Conservation (phyloP, 2,329 filamentous ascomycete genomes). For the Aspergillus niger region DNA sequence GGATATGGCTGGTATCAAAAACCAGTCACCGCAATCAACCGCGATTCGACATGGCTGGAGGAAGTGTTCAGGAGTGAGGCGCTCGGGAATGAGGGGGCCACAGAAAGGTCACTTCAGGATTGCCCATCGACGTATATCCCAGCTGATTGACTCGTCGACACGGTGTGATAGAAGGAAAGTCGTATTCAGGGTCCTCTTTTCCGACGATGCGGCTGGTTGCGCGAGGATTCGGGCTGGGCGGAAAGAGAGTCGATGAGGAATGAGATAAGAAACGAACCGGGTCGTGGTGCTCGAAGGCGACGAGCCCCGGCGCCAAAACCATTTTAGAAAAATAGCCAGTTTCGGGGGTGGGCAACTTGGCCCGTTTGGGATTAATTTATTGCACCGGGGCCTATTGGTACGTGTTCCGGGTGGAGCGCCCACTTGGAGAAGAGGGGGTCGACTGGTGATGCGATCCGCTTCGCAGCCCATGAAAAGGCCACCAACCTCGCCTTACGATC, state of each 20-base stretch:
- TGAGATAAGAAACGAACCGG: conserved; percentile 4
- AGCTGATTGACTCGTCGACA: not conserved
- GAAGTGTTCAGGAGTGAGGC: not conserved
- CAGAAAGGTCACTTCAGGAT: not conserved
- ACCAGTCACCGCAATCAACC: conserved; percentile 1
- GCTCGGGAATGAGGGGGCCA: not conserved
- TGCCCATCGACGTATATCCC: not conserved
- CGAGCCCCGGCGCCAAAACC: conserved; percentile 6
- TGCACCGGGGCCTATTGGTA: conserved; percentile 2
- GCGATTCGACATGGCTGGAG: conserved; percentile 1
- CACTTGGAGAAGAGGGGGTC: not conserved
- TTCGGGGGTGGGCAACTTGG: conserved; percentile 3
- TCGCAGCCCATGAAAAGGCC: not conserved
- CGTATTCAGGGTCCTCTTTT: not conserved
- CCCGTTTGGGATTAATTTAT: conserved; percentile 1
- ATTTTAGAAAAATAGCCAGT: not conserved
- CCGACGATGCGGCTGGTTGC: not conserved
- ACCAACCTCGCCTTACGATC: not conserved
- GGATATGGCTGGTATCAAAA: not conserved
- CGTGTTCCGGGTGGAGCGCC: not conserved
- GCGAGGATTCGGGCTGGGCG: conserved; percentile 1
- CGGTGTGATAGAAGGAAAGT: not conserved
- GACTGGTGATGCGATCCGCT: not conserved
- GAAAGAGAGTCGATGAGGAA: not conserved
- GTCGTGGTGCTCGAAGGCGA: not conserved